phyloP scores from a whole-genome alignment of 495 filamentous ascomycete species.

The Tuber microsphaerosporum region DNA sequence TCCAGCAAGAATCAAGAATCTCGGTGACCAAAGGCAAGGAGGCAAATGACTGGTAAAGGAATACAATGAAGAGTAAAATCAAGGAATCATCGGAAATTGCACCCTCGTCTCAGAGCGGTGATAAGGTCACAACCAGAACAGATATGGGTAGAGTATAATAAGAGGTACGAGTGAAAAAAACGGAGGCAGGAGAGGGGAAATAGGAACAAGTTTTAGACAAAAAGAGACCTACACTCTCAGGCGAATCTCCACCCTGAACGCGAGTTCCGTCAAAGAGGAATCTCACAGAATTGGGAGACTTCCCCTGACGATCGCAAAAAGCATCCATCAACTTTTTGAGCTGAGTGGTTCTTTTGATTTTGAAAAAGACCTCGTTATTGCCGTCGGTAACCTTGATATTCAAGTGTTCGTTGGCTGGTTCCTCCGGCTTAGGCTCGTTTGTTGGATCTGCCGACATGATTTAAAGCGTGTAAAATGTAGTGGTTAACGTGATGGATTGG shows the following conservation, averaged over 20 bases:
- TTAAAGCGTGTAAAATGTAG: slow-evolving; percentile 1
- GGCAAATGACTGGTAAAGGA: not conserved
- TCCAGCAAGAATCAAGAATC: not conserved
- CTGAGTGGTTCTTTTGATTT: slow-evolving; percentile 95
- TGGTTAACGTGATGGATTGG: not conserved
- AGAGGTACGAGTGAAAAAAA: slow-evolving; percentile 14
- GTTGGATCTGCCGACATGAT: slow-evolving; percentile 49
- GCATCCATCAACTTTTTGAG: slow-evolving; percentile 98
- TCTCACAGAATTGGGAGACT: slow-evolving; percentile 71
- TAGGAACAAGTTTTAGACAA: slow-evolving; percentile 7
- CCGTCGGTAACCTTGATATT: slow-evolving; percentile 99
- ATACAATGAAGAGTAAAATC: not conserved
- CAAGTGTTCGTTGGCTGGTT: slow-evolving; percentile 66
- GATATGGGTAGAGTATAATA: not conserved
- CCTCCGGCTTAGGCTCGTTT: slow-evolving; percentile 51
- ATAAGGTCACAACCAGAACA: not conserved
- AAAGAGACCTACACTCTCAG: slow-evolving; percentile 68
- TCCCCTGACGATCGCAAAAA: slow-evolving; percentile 95
- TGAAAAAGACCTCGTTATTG: slow-evolving; percentile 99
- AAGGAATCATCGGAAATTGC: slow-evolving; percentile 1
- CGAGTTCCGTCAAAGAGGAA: slow-evolving; percentile 94
- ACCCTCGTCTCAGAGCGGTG: not conserved
- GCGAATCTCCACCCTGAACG: slow-evolving; percentile 80
- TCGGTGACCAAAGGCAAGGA: not conserved
- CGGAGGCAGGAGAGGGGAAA: slow-evolving; percentile 3